Base-by-base conservation (phyloP, 257 asterid genomes). In the Jasminum sambac region DNA sequence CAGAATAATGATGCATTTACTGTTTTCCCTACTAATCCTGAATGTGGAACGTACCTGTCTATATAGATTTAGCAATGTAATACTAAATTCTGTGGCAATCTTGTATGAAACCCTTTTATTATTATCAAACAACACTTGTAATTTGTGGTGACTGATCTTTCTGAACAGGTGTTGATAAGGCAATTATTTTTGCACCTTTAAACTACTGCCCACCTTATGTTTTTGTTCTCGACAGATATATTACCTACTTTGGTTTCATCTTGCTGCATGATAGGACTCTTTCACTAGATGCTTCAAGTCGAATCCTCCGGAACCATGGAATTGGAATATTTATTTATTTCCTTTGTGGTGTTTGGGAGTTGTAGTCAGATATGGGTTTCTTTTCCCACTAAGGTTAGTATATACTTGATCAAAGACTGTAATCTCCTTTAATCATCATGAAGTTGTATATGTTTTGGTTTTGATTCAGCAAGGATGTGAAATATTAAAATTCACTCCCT, bases 271-370 rank as follows among this genome's bases (percentile, higher is more conserved):
- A 55, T 90, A 95, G 99, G 99, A 95, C 76, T 89, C 97, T 62
- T 95, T 95, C 84, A 95, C 98, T 0, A 81, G 98, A 82, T 95
- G 99, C 85, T 95, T 91, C 86, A 91, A 91, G 88, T 95, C 98
- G 46, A 91, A 85, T 84, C 89, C 98, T 69, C 95, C 98, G 34
- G 98, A 95, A 60, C 98, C 98, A 16, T 91, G 99, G 98, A 91
- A 89, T 80, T 95, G 99, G 99, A 95, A 91, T 71, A 66, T 86
- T 67, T 86, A 95, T 83, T 83, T 95, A 84, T 95, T 95, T 78
- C 99, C 99, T 42, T 74, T 95, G 76, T 91, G 99, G 99, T 95
- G 99, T 76, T 72, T 90, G 79, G 99, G 99, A 67, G 97, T 89
- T 48, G 78, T 88, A 43, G 89, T 91, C 78, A 82, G 99, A 89